Base-by-base conservation (phyloP, 108 stramenopile genomes). In the Cylindrotheca fusiformis region DNA sequence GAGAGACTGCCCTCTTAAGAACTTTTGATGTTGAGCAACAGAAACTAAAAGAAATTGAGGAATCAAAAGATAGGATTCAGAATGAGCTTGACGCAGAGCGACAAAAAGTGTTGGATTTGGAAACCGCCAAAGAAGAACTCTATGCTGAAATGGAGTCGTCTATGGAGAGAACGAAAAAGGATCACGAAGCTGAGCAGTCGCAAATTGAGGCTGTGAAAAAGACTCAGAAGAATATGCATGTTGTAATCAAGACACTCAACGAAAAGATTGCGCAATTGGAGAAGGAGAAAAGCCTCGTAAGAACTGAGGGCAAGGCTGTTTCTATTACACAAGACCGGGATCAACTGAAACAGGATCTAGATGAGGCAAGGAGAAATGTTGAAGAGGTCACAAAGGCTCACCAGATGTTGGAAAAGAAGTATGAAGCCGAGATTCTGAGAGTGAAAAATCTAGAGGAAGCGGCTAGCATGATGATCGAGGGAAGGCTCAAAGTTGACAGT, bases 151-250 rank as follows among this genome's bases (percentile, higher is more conserved):
- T 74, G 31, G 33, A 52, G 32, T 32, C 24, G 19, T 22, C 32
- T n/a, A 30, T 67, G 23, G 48, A 74, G 1, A 17, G 48, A 12
- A 64, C 58, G 20, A 65, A 67, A 55, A 44, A 31, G 24, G 53
- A 65, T 12, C 56, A 48, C 47, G 72, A 74, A 19, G 58, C 36
- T 18, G 72, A 74, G 54, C 41, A 65, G 27, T 55, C 55, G 21
- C 53, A 61, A 32, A 51, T 74, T 20, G 48, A 48, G 45, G 12
- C 44, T 2, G 47, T 61, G 28, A 51, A 66, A 57, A 45, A 74
- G 55, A 58, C 65, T 12, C 63, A 74, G 20, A 17, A 55, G 46
- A 67, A 29, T 48, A 58, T 49, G 21, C 72, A 32, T 2, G 0
- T 32, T 23, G 59, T 58, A 1, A 28, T 74, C 14, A 49, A 55